These are phyloP conservation scores for Protostelium mycophagum DNA, from an alignment of 78 protist genomes.

Conservation along the genomic window DNA sequence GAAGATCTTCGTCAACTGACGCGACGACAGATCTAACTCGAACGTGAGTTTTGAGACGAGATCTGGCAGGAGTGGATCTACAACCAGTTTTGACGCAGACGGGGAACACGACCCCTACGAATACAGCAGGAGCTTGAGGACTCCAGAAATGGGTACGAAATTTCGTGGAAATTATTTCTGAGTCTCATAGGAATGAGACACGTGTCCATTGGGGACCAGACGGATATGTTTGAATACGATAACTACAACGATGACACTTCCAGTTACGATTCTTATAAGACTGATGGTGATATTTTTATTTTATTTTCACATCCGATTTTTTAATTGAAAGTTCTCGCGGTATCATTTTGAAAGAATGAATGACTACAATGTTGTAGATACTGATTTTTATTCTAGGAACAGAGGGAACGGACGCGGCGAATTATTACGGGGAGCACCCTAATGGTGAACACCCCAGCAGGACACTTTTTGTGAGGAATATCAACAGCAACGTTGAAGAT, in stretches of 20 bases:
- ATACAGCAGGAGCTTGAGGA: background rate
- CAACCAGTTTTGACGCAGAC: background rate
- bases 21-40: background rate
- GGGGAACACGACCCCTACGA: background rate
- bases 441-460: background rate
- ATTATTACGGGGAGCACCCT: background rate
- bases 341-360: too few relatives aligned
- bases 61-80: background rate
- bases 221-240: background rate
- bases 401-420: too few relatives aligned
- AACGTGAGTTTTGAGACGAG: background rate
- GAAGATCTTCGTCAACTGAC: too few relatives aligned
- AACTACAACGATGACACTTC: background rate
- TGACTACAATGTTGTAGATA: too few relatives aligned
- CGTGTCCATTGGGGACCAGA: background rate
- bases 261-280: background rate
- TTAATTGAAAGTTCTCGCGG: too few relatives aligned
- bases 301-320: too few relatives aligned
- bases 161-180: background rate
- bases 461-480: background rate
- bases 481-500: background rate
- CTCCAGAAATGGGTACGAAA: background rate
- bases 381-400: too few relatives aligned
- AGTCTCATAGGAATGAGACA: background rate
- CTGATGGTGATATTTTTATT: too few relatives aligned